Evolutionary conservation across 768 basidiomycete species (phyloP).

Genomic region (Pulveroboletus sp.): DNA sequence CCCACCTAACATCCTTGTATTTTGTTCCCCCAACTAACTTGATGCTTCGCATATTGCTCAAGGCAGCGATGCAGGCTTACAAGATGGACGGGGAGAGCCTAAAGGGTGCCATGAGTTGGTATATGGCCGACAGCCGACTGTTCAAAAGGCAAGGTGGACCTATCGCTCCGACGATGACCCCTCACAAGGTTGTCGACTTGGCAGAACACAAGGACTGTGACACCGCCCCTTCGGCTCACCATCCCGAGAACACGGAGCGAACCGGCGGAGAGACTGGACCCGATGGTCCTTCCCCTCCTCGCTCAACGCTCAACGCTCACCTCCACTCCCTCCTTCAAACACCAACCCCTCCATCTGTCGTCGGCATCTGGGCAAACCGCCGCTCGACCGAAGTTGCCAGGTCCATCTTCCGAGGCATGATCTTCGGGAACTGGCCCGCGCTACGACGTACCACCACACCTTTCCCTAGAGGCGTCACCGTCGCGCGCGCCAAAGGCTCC

Average conservation of each 20-base stretch:
- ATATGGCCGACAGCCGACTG: conserved; percentile 17
- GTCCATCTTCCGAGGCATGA: conserved; percentile 51
- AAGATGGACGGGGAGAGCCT: conserved; percentile 50
- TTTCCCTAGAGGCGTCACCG: conserved; percentile 31
- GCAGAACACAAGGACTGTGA: not conserved
- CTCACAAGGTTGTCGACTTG: not conserved
- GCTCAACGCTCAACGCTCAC: conserved; percentile 2
- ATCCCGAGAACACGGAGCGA: not conserved
- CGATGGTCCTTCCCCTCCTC: not conserved
- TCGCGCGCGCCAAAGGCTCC: conserved; percentile 11
- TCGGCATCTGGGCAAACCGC: conserved; percentile 45
- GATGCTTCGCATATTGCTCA: conserved; percentile 60
- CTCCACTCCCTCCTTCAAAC: conserved; percentile 15
- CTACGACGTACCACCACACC: conserved; percentile 36
- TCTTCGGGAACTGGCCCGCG: conserved; percentile 56
- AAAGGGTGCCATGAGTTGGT: conserved; percentile 44
- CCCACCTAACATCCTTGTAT: conserved; percentile 60
- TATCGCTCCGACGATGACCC: conserved; percentile 9
- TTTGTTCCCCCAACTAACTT: conserved; percentile 49
- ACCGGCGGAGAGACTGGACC: not conserved
- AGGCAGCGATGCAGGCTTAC: conserved; percentile 53
- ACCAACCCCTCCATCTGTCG: conserved; percentile 28
- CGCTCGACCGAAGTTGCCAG: conserved; percentile 48
- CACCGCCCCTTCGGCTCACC: not conserved
- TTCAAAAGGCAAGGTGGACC: conserved; percentile 16